Conservation (phyloP, 2,329 filamentous ascomycete species). For the Botryosphaeria dothidea region DNA sequence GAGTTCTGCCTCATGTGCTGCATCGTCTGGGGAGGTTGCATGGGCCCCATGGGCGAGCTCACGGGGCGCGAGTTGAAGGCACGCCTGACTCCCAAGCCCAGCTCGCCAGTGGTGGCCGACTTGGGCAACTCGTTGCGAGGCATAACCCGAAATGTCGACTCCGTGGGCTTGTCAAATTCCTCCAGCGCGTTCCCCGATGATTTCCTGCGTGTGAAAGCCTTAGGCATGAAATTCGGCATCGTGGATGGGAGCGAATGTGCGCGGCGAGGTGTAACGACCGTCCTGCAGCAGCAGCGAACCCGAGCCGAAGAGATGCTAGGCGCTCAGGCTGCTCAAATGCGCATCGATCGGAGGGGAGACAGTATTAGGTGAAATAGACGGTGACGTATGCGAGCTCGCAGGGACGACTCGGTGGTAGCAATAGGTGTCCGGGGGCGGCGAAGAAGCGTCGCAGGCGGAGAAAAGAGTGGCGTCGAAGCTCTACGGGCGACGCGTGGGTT, state of each 20-base stretch:
- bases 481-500: neutral
- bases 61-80: constrained; percentile 12
- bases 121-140: constrained; percentile 34
- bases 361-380: neutral
- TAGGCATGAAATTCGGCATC: constrained; percentile 20
- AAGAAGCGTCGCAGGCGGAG: neutral
- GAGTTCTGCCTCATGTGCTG: constrained; percentile 15
- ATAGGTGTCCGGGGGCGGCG: neutral
- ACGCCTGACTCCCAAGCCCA: constrained; percentile 9
- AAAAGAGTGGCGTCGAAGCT: constrained; percentile 13
- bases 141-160: constrained; percentile 37
- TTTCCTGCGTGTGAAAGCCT: constrained; percentile 38
- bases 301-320: neutral
- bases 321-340: neutral
- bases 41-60: constrained; percentile 11
- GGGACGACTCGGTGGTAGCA: neutral
- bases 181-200: constrained; percentile 39
- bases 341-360: neutral
- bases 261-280: constrained; percentile 1
- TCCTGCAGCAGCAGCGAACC: constrained; percentile 5
- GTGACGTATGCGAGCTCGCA: neutral
- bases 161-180: constrained; percentile 25
- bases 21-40: neutral
- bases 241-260: neutral
- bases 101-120: constrained; percentile 23